Evolutionary conservation across 2,329 filamentous ascomycete genomes (phyloP), one percentile per base, ranked within the genome.

Genomic region (Diaporthe velutina): DNA sequence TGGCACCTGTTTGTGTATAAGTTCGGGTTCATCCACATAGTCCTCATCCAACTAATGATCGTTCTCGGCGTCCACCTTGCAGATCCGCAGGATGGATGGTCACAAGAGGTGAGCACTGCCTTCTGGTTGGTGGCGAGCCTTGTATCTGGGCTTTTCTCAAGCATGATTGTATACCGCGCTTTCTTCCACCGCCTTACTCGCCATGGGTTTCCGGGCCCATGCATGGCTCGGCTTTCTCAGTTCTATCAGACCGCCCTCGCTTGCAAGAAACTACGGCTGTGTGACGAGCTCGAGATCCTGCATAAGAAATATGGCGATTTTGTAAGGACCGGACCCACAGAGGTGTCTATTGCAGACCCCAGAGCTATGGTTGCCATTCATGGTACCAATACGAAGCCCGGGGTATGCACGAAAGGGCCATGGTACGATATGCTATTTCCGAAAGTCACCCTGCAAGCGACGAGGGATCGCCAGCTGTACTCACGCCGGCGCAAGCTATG

Each of bases 311-410:
- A 71, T 25, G 67, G 67, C 19, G 67, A 71, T 19, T 58, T 57
- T 6, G 67, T 71, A 10, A 54, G 67, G 17, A 48, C 35, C 17
- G 52, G 67, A 1, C 67, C 52, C 12, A 15, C 7, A 8, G 67
- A 71, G 38, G 35, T 71, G 7, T 57, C 67, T 4, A 48, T 58
- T 19, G 52, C 55, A 22, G 30, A 58, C 17, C 19, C 76, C 1
- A 78, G 77, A 17, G 79, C 76, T 0, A 74, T 78, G 54, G 64
- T 54, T 15, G 76, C 74, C 13, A 75, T 80, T 8, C 79, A 81
- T 58, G 76, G 77, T 1, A 55, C 77, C 50, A 70, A 77, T n/a
- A 76, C 74, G 17, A 77, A 75, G 45, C n/a, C 38, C 3, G 8
- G n/a, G 3, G 2, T 17, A 13, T 68, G 74, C 30, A 80, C 80